Percentiles rank a stretch among this genome's conserved stretches.
phyloP scores from a whole-genome alignment of 2,329 filamentous ascomycete genomes.

The Fusarium solani-melongenae region DNA sequence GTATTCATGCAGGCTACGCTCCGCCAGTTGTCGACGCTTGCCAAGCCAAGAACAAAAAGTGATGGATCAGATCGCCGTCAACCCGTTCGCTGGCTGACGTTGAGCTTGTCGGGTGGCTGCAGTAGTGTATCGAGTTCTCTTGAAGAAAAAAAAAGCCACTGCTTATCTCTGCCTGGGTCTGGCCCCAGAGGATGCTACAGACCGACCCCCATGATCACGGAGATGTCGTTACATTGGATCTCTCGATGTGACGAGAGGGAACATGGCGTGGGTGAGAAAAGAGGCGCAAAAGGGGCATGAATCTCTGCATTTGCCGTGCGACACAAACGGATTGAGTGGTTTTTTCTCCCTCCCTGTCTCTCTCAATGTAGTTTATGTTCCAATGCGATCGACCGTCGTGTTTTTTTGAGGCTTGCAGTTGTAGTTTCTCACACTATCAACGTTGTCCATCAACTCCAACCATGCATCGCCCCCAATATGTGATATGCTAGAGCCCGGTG shows the following conservation, averaged over 20 bases:
- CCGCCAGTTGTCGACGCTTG: background rate
- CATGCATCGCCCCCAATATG: background rate
- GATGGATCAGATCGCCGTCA: background rate
- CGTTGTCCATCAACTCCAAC: background rate
- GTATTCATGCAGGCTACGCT: background rate
- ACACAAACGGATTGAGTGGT: background rate
- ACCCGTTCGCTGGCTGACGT: background rate
- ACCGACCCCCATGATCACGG: background rate
- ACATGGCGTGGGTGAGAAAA: background rate
- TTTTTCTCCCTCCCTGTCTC: background rate
- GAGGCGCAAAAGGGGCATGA: background rate
- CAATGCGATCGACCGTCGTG: background rate
- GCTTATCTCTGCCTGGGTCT: background rate
- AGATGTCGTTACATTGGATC: background rate
- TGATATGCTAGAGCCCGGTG: background rate
- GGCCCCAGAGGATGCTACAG: background rate
- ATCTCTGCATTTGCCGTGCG: background rate
- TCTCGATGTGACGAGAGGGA: background rate
- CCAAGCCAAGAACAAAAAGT: background rate
- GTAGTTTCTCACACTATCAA: background rate
- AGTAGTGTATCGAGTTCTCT: background rate
- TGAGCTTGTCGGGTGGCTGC: background rate
- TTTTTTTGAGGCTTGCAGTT: background rate
- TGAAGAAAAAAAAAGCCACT: background rate
- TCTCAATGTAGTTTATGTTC: background rate